A percentile compares a stretch with the other conserved stretches of the same genome.
Evolutionary conservation across 495 filamentous ascomycete genomes (phyloP).

Genomic region (Pseudoneurospora amorphoporcata): DNA sequence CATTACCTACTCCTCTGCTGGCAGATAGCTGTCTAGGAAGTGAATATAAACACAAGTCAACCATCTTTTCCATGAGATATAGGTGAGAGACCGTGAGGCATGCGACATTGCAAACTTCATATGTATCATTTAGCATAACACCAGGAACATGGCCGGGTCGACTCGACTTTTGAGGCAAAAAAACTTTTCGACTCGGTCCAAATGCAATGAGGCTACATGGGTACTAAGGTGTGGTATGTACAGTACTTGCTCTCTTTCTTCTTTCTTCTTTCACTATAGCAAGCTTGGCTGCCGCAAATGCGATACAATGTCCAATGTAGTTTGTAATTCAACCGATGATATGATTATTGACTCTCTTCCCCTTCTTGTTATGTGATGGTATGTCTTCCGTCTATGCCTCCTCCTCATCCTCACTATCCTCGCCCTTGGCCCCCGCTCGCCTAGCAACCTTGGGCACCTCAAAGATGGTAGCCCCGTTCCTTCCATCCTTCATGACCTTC

Average conservation of each 20-base stretch:
- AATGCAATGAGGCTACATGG: background rate
- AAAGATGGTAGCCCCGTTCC: conserved; percentile 71
- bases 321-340: background rate
- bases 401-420: conserved; percentile 3
- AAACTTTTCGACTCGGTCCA: background rate
- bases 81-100: too few species aligned
- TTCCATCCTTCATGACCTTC: conserved; percentile 49
- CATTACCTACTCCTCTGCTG: too few species aligned
- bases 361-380: background rate
- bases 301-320: background rate
- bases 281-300: background rate
- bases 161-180: background rate
- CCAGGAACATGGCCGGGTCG: background rate
- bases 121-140: background rate
- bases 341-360: background rate
- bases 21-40: too few species aligned
- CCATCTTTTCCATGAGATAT: too few species aligned
- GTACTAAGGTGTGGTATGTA: background rate
- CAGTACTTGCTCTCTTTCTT: background rate
- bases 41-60: too few species aligned
- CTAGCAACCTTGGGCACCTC: conserved; percentile 50
- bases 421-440: conserved; percentile 5
- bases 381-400: background rate
- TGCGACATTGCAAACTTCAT: too few species aligned
- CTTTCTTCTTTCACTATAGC: background rate